A percentile compares a stretch with the other conserved stretches of the same genome.
Conservation (phyloP, 2,329 filamentous ascomycete species). For the Pezicula carpinea region DNA sequence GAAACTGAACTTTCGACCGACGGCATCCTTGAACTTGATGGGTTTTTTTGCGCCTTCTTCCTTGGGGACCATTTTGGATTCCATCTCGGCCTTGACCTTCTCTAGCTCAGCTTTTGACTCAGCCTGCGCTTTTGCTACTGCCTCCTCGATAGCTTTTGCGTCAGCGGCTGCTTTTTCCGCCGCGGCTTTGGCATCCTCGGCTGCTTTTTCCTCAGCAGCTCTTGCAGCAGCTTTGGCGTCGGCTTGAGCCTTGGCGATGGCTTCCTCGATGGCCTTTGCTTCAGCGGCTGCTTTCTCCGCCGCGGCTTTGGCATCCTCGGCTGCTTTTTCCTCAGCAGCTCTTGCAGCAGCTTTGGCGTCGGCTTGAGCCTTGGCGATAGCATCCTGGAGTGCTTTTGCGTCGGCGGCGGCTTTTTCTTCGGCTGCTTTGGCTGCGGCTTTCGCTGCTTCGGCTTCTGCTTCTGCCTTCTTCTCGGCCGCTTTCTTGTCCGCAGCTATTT, state of each 20-base stretch:
- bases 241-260: conserved; percentile 2
- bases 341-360: conserved; percentile 22
- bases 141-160: conserved; percentile 25
- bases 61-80: not conserved
- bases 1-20: conserved; percentile 88
- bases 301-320: not conserved
- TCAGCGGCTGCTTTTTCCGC: conserved; percentile 3
- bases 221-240: conserved; percentile 22
- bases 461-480: conserved; percentile 24
- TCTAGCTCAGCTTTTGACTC: conserved; percentile 27
- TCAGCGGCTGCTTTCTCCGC: conserved; percentile 3
- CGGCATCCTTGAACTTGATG: conserved; percentile 86
- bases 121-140: conserved; percentile 2
- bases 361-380: no score
- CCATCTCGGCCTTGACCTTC: conserved; percentile 32
- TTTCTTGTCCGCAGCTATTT: conserved; percentile 1
- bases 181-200: not conserved
- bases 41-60: conserved; percentile 42
- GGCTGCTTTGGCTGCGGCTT: conserved; percentile 5
- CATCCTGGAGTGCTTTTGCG: no score
- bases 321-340: not conserved
- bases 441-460: conserved; percentile 28
- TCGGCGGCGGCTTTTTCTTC: not conserved
- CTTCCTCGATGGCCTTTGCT: conserved; percentile 25
- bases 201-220: not conserved